Evolutionary conservation across 441 rosid genomes (phyloP).

Genomic region (Gossypium gossypioides): DNA sequence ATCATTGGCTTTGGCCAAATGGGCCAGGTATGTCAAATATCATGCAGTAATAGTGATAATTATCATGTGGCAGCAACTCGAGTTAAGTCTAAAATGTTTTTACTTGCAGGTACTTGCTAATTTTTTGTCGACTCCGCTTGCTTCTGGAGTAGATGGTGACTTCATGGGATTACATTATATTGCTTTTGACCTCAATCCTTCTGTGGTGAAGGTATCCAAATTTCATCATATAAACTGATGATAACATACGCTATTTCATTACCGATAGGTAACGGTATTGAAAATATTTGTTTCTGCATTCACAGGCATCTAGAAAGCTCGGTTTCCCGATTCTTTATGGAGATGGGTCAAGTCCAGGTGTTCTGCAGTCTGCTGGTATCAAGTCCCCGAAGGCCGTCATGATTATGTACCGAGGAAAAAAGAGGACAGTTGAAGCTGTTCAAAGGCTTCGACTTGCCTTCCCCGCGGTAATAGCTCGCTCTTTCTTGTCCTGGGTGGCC

Average conservation of each 20-base stretch:
- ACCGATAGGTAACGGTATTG: background rate
- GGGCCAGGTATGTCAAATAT: constrained; percentile 61
- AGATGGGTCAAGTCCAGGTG: constrained; percentile 79
- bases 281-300: background rate
- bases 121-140: constrained; percentile 74
- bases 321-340: constrained; percentile 83
- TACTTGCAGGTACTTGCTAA: constrained; percentile 72
- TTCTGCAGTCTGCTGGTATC: constrained; percentile 78
- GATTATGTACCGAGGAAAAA: constrained; percentile 79
- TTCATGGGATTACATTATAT: constrained; percentile 66
- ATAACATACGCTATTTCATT: background rate
- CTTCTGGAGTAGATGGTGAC: constrained; percentile 52
- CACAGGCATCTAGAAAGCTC: constrained; percentile 68
- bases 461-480: constrained; percentile 42
- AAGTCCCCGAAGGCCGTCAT: constrained; percentile 82
- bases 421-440: constrained; percentile 71
- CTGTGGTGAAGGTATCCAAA: constrained; percentile 69
- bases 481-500: constrained; percentile 4
- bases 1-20: constrained; percentile 89
- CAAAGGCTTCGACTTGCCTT: constrained; percentile 82
- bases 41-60: background rate
- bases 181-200: constrained; percentile 84
- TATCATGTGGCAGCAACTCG: constrained; percentile 1
- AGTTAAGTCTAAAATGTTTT: constrained; percentile 11
- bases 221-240: background rate